Evolutionary conservation across 495 filamentous ascomycete genomes (phyloP).

Genomic region (Aspergillus diversus): DNA sequence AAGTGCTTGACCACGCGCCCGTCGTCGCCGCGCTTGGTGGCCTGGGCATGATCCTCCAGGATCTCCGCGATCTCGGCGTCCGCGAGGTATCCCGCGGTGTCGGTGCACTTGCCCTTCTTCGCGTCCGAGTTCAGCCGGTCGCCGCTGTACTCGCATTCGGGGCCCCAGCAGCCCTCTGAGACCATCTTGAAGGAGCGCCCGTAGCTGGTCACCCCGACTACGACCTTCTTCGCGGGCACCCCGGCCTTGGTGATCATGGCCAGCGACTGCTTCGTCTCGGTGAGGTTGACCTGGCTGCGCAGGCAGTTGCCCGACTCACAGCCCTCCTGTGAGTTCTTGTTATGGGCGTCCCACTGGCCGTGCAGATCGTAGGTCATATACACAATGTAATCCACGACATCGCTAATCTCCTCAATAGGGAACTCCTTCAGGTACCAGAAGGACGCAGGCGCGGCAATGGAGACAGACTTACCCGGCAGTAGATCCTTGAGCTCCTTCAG

Average conservation of each 20-base stretch:
- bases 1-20: neutral
- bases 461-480: slow-evolving; percentile 12
- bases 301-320: slow-evolving; percentile 44
- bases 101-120: slow-evolving; percentile 12
- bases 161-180: slow-evolving; percentile 3
- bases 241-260: slow-evolving; percentile 31
- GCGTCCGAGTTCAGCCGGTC: neutral
- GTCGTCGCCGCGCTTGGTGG: too few species aligned
- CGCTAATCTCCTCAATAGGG: slow-evolving; percentile 28
- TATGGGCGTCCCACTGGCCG: slow-evolving; percentile 35
- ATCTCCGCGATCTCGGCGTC: slow-evolving; percentile 21
- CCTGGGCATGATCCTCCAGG: neutral
- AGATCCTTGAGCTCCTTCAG: slow-evolving; percentile 13
- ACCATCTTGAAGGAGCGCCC: slow-evolving; percentile 10
- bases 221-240: neutral
- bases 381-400: slow-evolving; percentile 36
- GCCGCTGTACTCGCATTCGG: neutral
- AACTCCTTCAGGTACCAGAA: slow-evolving; percentile 40
- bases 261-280: slow-evolving; percentile 41
- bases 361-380: slow-evolving; percentile 46
- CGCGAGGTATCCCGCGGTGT: slow-evolving; percentile 31
- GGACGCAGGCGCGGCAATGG: slow-evolving; percentile 30
- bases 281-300: slow-evolving; percentile 41
- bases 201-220: slow-evolving; percentile 17
- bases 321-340: neutral